A percentile compares a stretch with the other conserved stretches of the same genome.
Evolutionary conservation across 331 rosid species (phyloP).

Genomic region (Rhamnella rubrinervis): DNA sequence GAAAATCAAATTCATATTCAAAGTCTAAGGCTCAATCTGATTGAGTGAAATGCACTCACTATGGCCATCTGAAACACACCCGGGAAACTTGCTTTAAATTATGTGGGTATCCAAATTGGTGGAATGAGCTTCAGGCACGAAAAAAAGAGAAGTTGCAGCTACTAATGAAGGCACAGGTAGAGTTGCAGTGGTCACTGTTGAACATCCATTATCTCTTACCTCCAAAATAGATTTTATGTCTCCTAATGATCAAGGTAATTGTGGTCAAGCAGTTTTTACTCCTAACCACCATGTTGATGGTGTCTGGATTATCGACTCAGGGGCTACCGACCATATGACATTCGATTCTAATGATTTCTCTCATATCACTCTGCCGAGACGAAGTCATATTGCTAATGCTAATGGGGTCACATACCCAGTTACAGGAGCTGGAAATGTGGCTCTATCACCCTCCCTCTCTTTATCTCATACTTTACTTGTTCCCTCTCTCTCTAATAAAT

Average conservation of each 20-base stretch:
- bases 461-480: conserved; percentile 1
- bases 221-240: background rate
- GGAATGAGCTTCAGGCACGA: background rate
- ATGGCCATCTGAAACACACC: background rate
- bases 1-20: background rate
- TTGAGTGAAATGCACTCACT: too few relatives aligned
- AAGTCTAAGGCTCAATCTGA: background rate
- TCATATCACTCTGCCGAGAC: background rate
- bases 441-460: background rate
- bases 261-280: too few relatives aligned
- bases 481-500: background rate
- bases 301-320: background rate
- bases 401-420: background rate
- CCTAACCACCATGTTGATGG: too few relatives aligned
- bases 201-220: background rate
- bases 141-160: background rate
- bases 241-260: background rate
- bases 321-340: background rate
- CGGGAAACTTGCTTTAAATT: background rate
- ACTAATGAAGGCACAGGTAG: background rate
- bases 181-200: background rate
- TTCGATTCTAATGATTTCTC: background rate
- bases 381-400: background rate
- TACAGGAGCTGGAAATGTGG: background rate
- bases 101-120: conserved; percentile 1